A percentile compares a stretch with the other conserved stretches of the same genome.
These are phyloP conservation scores for Wickerhamomyces tratensis DNA, from an alignment of 805 yeast species.

Conservation along the genomic window DNA sequence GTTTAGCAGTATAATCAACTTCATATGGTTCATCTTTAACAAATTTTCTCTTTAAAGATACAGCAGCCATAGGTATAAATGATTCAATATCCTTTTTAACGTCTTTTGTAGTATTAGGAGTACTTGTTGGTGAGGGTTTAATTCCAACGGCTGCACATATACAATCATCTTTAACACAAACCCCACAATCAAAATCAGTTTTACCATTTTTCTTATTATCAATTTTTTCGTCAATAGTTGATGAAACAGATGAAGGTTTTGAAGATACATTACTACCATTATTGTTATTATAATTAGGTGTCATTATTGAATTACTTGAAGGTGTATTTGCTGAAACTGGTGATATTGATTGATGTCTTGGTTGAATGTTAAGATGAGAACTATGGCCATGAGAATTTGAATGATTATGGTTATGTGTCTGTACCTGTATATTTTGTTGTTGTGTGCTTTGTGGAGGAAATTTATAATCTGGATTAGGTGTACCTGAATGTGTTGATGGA, in stretches of 20 bases:
- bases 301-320: conserved; percentile 24
- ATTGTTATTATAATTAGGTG: conserved; percentile 1
- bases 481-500: not conserved
- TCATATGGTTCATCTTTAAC: conserved; percentile 25
- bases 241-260: too few species aligned
- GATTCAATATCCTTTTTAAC: conserved; percentile 19
- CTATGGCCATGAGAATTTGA: too few species aligned
- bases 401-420: too few species aligned
- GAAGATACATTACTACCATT: conserved; percentile 1
- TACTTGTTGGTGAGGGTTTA: conserved; percentile 11
- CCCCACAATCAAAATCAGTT: conserved; percentile 39
- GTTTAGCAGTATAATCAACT: conserved; percentile 49
- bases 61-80: conserved; percentile 59
- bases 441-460: not conserved
- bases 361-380: too few species aligned
- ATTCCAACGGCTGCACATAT: conserved; percentile 41
- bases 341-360: conserved; percentile 18
- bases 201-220: too few species aligned
- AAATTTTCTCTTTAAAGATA: conserved; percentile 36
- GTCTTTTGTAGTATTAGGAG: conserved; percentile 2
- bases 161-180: conserved; percentile 62
- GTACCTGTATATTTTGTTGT: not conserved
- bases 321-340: conserved; percentile 44
- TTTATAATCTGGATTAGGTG: not conserved
- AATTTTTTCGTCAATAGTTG: conserved; percentile 7